phyloP scores from a whole-genome alignment of 768 basidiomycete species.

The Podaxis sp. region DNA sequence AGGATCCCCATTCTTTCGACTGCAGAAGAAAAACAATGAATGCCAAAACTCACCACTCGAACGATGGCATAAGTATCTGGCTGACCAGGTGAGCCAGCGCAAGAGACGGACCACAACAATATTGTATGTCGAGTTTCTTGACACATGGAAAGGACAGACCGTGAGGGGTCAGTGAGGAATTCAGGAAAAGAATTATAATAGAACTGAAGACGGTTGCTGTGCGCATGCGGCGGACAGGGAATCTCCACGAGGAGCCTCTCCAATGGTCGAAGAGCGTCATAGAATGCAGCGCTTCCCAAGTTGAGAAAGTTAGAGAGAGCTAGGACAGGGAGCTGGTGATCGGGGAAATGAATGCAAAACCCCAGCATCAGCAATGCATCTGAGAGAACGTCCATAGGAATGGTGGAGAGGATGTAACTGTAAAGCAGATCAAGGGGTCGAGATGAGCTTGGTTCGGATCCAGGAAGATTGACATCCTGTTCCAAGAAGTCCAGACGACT shows the following conservation, averaged over 20 bases:
- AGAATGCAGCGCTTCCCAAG: background rate
- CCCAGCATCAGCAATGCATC: background rate
- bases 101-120: background rate
- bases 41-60: background rate
- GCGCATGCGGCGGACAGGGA: background rate
- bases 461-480: too few species aligned
- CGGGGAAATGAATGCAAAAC: background rate
- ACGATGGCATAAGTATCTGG: background rate
- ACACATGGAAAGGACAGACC: background rate
- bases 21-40: background rate
- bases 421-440: background rate
- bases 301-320: background rate
- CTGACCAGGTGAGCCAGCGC: background rate
- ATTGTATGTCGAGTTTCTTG: background rate
- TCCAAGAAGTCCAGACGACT: background rate
- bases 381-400: background rate
- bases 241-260: background rate
- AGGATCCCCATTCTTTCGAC: background rate
- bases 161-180: background rate
- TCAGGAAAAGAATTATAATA: background rate
- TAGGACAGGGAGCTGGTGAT: background rate
- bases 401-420: background rate
- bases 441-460: background rate
- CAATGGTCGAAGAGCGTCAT: background rate
- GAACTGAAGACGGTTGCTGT: background rate